Conservation (phyloP, 805 yeast species). For the Barnettozyma wickerhamii region DNA sequence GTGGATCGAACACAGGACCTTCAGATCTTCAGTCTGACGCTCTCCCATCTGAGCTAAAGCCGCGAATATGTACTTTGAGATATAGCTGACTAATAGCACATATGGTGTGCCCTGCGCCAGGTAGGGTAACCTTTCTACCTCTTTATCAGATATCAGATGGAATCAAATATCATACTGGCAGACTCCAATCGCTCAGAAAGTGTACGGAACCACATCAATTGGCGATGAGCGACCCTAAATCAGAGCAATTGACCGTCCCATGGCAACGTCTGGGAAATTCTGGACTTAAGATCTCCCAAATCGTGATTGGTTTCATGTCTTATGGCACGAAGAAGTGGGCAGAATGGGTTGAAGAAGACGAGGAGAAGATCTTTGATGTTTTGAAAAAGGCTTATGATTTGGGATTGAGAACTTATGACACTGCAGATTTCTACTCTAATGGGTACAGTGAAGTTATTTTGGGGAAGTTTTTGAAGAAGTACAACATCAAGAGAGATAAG, state of each 20-base stretch:
- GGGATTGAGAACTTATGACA: constrained; percentile 47
- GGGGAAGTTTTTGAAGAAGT: constrained; percentile 50
- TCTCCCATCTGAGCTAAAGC: constrained; percentile 32
- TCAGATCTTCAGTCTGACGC: constrained; percentile 47
- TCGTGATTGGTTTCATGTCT: constrained; percentile 54
- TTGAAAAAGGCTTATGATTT: constrained; percentile 43
- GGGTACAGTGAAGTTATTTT: constrained; percentile 45
- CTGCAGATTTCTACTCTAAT: constrained; percentile 45
- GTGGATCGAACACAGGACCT: constrained; percentile 86
- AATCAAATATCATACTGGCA: too few species aligned
- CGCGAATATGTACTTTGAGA: too few species aligned
- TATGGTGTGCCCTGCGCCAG: too few species aligned
- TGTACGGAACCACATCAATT: too few species aligned
- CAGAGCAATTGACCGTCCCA: constrained; percentile 1
- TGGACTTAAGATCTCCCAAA: constrained; percentile 45
- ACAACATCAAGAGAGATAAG: constrained; percentile 47
- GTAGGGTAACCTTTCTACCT: too few species aligned
- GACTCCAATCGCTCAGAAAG: too few species aligned
- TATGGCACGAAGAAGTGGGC: constrained; percentile 42
- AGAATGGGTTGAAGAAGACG: constrained; percentile 44
- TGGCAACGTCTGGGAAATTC: constrained; percentile 35
- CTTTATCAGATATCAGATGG: too few species aligned
- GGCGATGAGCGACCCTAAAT: too few species aligned
- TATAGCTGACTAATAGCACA: too few species aligned
- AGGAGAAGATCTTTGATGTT: constrained; percentile 39